phyloP scores from a whole-genome alignment of 1,139 yeast genomes.

The Kodamaea arcana region DNA sequence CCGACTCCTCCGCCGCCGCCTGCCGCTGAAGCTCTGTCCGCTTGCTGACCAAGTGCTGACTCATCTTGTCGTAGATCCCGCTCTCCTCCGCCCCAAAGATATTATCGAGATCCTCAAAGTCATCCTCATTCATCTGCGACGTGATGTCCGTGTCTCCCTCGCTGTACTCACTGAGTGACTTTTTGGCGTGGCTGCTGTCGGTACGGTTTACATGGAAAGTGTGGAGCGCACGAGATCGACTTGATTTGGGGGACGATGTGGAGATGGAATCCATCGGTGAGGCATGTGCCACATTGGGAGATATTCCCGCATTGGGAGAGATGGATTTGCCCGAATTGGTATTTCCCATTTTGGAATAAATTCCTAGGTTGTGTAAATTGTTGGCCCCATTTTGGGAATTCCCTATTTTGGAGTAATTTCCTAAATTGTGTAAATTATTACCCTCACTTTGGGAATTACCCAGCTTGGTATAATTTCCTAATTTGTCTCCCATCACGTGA shows the following conservation, averaged over 20 bases:
- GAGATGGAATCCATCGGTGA: slow-evolving; percentile 20
- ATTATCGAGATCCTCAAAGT: slow-evolving; percentile 39
- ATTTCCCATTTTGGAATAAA: no score
- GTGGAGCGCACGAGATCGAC: slow-evolving; percentile 7
- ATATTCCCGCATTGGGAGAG: not conserved
- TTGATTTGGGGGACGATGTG: slow-evolving; percentile 23
- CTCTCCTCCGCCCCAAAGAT: slow-evolving; percentile 38
- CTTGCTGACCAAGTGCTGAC: slow-evolving; percentile 17
- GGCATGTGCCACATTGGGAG: not conserved
- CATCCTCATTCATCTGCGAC: slow-evolving; percentile 38
- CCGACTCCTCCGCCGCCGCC: slow-evolving; percentile 36
- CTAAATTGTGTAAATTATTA: no score
- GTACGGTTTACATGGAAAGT: no score
- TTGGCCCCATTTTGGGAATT: no score
- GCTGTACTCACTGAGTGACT: slow-evolving; percentile 33
- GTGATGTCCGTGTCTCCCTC: slow-evolving; percentile 40
- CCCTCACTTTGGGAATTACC: no score
- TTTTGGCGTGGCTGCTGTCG: slow-evolving; percentile 12
- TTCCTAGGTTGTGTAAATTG: no score
- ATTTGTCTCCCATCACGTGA: no score
- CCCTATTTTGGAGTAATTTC: no score
- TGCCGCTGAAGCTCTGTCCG: slow-evolving; percentile 27
- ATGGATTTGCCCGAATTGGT: no score
- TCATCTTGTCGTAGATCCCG: slow-evolving; percentile 26
- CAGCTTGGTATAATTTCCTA: no score